Percentiles rank a stretch among this genome's conserved stretches.
phyloP scores from a whole-genome alignment of 148 eudicot genomes.

The Vaccinium vitisidaea region DNA sequence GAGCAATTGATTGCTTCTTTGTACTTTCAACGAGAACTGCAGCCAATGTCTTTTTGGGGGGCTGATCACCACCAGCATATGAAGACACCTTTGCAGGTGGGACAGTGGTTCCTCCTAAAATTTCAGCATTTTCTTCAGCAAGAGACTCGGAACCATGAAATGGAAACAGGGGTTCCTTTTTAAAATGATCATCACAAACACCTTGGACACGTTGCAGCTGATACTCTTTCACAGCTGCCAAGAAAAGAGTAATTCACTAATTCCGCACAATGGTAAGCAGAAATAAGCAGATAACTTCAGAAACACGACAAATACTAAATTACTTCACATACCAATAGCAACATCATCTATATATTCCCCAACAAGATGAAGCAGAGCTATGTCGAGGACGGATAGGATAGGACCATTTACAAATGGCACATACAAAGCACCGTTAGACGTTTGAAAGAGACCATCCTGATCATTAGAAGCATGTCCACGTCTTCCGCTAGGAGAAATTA shows the following conservation, averaged over 20 bases:
- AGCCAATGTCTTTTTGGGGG: conserved; percentile 77
- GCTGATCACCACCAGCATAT: conserved; percentile 35
- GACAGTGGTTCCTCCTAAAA: conserved; percentile 28
- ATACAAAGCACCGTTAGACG: conserved; percentile 43
- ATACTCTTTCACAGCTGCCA: conserved; percentile 62
- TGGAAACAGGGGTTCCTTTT: conserved; percentile 74
- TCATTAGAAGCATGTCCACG: conserved; percentile 18
- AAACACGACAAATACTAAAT: conserved; percentile 10
- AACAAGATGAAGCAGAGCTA: conserved; percentile 74
- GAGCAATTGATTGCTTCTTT: conserved; percentile 79
- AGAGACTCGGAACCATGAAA: conserved; percentile 31
- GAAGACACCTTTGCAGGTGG: conserved; percentile 22
- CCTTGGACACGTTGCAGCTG: conserved; percentile 48
- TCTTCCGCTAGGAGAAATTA: conserved; percentile 23
- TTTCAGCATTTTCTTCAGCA: conserved; percentile 40
- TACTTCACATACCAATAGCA: conserved; percentile 61
- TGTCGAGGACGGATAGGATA: conserved; percentile 71
- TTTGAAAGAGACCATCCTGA: conserved; percentile 24
- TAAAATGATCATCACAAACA: conserved; percentile 31
- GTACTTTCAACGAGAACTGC: conserved; percentile 76
- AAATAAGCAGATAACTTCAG: conserved; percentile 15
- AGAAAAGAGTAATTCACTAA: conserved; percentile 18
- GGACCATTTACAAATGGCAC: conserved; percentile 57
- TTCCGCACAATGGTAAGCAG: conserved; percentile 18
- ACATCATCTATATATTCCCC: conserved; percentile 73